Evolutionary conservation across 2,329 filamentous ascomycete genomes (phyloP), one percentile per base, ranked within the genome.

Genomic region (Clonostachys rosea): DNA sequence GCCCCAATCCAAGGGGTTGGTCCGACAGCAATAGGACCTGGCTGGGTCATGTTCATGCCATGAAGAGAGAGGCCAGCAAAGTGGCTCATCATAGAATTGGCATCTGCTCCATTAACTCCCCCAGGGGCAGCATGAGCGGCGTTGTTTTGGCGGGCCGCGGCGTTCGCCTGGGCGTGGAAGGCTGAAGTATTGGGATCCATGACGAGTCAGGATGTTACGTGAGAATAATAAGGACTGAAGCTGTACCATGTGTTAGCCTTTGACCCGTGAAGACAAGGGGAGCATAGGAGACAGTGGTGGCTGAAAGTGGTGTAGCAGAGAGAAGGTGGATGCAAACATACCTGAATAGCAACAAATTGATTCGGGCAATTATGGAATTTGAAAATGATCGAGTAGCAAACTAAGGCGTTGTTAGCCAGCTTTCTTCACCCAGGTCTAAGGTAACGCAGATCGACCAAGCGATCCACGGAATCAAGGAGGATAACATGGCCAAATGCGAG

Each of bases 41-140:
- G 24, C 24, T 30, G 24, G 8, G 24, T 53, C 55, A 69, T 65
- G 45, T 58, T 54, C 53, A 69, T 58, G 35, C 61, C 58, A 24
- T 65, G 58, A 35, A 73, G 52, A 34, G 63, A 63, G 63, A 73
- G 62, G 30, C 61, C 59, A 42, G 64, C 57, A 51, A 69, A 69
- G 43, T 65, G 62, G 43, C 57, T 62, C 44, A 68, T 57, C 44
- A 69, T 50, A 14, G 52, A 50, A 45, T 50, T 57, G 34, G 58
- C 58, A 41, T 69, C 65, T 42, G 59, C 54, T 14, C 56, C 58
- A 42, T 62, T 62, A 30, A 30, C 24, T 30, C 24, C 24, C 24
- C 24, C 24, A 30, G 24, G 24, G 24, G 24, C 24, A 34, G 57
- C 52, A 41, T 59, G 45, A 30, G 24, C 24, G 9, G 24, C 24